A percentile compares a stretch with the other conserved stretches of the same genome.
These are phyloP conservation scores for Skeletonema menzelii DNA, from an alignment of 108 stramenopile genomes.

Conservation along the genomic window DNA sequence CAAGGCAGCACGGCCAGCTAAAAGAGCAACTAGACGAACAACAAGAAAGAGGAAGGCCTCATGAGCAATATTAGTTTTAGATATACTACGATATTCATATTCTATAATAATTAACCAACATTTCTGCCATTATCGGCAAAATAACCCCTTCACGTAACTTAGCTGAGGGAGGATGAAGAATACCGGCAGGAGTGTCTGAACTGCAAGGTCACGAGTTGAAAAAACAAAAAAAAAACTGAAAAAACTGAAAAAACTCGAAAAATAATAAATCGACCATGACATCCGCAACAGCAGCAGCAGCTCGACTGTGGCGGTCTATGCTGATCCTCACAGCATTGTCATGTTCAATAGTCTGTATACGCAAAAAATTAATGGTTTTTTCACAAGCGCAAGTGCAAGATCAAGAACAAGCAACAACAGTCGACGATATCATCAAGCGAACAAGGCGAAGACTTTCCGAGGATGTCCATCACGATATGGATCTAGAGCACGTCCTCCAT, in stretches of 20 bases:
- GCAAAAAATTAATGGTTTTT: background rate
- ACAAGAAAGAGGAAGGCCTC: background rate
- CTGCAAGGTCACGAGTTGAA: too few relatives aligned
- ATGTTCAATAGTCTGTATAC: background rate
- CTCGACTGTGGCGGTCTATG: background rate
- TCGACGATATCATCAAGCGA: background rate
- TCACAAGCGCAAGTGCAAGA: background rate
- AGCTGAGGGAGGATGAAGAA: too few relatives aligned
- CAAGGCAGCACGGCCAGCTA: background rate
- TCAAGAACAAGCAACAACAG: background rate
- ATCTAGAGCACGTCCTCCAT: constrained; percentile 32
- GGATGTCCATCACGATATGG: constrained; percentile 2
- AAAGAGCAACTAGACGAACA: constrained; percentile 7
- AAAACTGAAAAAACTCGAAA: too few relatives aligned
- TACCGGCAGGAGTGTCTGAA: too few relatives aligned
- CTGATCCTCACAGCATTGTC: background rate
- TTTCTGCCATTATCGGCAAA: too few relatives aligned
- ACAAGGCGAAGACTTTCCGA: constrained; percentile 17
- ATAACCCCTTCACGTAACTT: too few relatives aligned
- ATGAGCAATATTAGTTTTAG: background rate
- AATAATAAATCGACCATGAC: background rate
- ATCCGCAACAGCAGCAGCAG: background rate
- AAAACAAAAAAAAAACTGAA: too few relatives aligned
- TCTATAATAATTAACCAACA: too few relatives aligned
- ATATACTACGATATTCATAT: background rate